Evolutionary conservation across 2,329 filamentous ascomycete genomes (phyloP).

Genomic region (Aspergillus sp.): DNA sequence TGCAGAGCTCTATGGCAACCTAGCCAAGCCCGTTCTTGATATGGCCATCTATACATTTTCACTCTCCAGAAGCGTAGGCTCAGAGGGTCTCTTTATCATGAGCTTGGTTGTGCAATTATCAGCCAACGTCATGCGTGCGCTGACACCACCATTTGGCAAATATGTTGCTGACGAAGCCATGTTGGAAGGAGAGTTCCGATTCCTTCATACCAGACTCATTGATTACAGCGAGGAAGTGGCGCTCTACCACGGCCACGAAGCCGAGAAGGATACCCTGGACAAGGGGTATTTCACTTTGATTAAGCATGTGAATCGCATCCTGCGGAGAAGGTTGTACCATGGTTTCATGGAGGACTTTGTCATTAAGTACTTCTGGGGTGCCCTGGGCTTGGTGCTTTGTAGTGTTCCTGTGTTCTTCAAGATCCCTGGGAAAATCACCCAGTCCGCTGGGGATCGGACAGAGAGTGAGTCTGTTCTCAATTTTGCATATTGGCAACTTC

Average conservation of each 20-base stretch:
- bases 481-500: background rate
- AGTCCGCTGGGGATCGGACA: slow-evolving; percentile 48
- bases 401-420: slow-evolving; percentile 95
- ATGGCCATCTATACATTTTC: slow-evolving; percentile 97
- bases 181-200: slow-evolving; percentile 91
- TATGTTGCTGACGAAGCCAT: slow-evolving; percentile 95
- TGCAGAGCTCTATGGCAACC: slow-evolving; percentile 90
- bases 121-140: slow-evolving; percentile 82
- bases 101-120: slow-evolving; percentile 87
- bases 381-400: slow-evolving; percentile 82
- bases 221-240: slow-evolving; percentile 95
- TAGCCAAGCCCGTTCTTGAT: slow-evolving; percentile 89
- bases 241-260: slow-evolving; percentile 82
- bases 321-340: slow-evolving; percentile 85
- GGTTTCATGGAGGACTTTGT: slow-evolving; percentile 99
- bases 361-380: slow-evolving; percentile 99
- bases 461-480: slow-evolving; percentile 42
- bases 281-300: slow-evolving; percentile 99
- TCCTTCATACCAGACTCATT: slow-evolving; percentile 88
- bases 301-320: slow-evolving; percentile 95
- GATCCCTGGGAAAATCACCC: slow-evolving; percentile 61
- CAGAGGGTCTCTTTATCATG: slow-evolving; percentile 94
- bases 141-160: slow-evolving; percentile 94
- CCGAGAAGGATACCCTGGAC: slow-evolving; percentile 91
- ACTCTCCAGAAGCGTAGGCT: slow-evolving; percentile 87